These are phyloP conservation scores for Barnettozyma sucrosica DNA, from an alignment of 805 yeast species.

Conservation along the genomic window DNA sequence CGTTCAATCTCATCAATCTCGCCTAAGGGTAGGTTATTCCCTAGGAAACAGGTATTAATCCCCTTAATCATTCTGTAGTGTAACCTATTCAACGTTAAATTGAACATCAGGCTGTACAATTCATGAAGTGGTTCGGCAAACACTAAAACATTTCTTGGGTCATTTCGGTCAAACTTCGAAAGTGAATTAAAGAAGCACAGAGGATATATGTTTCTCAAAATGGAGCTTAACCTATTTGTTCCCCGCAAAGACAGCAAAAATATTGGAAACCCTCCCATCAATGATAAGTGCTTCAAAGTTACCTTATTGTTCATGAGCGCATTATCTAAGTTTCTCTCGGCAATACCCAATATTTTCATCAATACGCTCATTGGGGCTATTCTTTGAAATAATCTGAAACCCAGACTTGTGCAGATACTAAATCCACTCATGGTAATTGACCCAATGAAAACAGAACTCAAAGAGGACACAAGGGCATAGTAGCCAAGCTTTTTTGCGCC, in stretches of 20 bases:
- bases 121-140: conserved; percentile 10
- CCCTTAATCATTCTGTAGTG: conserved; percentile 31
- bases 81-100: conserved; percentile 27
- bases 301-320: conserved; percentile 13
- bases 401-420: conserved; percentile 23
- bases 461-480: conserved; percentile 7
- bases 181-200: conserved; percentile 15
- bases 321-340: conserved; percentile 11
- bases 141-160: conserved; percentile 13
- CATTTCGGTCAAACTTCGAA: neutral
- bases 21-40: conserved; percentile 28
- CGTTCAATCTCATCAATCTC: conserved; percentile 30
- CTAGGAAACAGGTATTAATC: conserved; percentile 30
- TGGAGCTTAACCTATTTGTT: neutral
- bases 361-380: conserved; percentile 31
- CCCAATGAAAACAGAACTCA: conserved; percentile 18
- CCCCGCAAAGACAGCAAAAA: conserved; percentile 24
- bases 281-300: conserved; percentile 7
- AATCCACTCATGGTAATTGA: conserved; percentile 21
- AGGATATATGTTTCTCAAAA: conserved; percentile 19
- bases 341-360: conserved; percentile 26
- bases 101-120: conserved; percentile 17
- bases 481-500: conserved; percentile 7
- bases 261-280: conserved; percentile 28
- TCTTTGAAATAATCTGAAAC: conserved; percentile 24